Percentiles rank a stretch among this genome's conserved stretches.
Evolutionary conservation across 2,329 filamentous ascomycete genomes (phyloP).

Genomic region (Colletotrichum sp.): DNA sequence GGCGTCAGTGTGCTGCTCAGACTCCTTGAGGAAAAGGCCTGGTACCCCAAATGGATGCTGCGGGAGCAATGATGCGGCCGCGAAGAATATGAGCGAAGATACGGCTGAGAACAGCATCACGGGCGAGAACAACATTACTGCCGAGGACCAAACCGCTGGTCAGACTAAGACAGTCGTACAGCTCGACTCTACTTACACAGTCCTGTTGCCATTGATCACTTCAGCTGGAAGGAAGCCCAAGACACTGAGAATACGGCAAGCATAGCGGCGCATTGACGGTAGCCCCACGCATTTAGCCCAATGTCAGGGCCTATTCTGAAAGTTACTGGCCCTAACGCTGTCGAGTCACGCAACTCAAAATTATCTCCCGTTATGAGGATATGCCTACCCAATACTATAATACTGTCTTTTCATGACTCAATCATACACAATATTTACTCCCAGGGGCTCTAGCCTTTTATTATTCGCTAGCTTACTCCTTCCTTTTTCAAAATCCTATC

Average conservation of each 20-base stretch:
- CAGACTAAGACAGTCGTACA: background rate
- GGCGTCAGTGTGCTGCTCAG: background rate
- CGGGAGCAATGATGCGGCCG: background rate
- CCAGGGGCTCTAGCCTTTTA: background rate
- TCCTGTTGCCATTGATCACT: background rate
- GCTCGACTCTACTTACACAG: background rate
- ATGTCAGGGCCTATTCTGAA: background rate
- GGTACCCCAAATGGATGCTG: background rate
- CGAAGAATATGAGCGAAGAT: background rate
- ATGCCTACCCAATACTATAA: background rate
- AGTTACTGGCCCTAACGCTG: background rate
- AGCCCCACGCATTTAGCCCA: background rate
- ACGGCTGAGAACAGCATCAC: background rate
- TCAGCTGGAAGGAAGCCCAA: background rate
- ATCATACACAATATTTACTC: background rate
- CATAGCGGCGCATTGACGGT: background rate
- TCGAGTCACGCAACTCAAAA: background rate
- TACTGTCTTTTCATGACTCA: background rate
- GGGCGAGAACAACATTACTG: background rate
- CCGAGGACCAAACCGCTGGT: background rate
- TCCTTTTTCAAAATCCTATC: background rate
- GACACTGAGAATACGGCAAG: too few relatives aligned
- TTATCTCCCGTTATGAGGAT: background rate
- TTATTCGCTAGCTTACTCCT: background rate
- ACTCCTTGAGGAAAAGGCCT: background rate